These are phyloP conservation scores for Kwoniella bestiolae DNA, from an alignment of 768 basidiomycete species.

Conservation along the genomic window DNA sequence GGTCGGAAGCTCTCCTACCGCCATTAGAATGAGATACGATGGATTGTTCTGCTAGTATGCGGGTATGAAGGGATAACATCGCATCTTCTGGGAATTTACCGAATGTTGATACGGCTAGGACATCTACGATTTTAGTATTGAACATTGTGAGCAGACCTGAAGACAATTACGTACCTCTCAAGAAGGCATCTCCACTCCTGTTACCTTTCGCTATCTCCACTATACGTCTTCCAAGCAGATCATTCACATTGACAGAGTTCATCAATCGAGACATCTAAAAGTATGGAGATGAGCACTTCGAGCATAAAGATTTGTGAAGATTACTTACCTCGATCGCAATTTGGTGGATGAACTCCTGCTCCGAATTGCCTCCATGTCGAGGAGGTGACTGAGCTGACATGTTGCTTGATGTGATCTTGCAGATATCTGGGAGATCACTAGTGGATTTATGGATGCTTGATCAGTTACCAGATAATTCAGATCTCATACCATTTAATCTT, in stretches of 20 bases:
- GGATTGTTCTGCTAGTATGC: conserved; percentile 76
- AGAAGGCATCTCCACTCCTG: conserved; percentile 65
- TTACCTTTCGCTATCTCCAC: conserved; percentile 79
- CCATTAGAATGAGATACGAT: conserved; percentile 56
- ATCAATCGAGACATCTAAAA: conserved; percentile 74
- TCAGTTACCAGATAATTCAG: too few species aligned
- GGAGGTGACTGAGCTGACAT: conserved; percentile 35
- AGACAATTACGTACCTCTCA: conserved; percentile 63
- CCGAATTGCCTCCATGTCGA: conserved; percentile 5
- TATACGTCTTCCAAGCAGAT: conserved; percentile 75
- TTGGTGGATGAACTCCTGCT: conserved; percentile 54
- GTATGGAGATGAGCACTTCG: not conserved
- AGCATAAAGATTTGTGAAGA: too few species aligned
- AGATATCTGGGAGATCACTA: not conserved
- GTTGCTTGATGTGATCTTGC: not conserved
- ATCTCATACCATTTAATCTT: too few species aligned
- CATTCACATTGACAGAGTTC: conserved; percentile 81
- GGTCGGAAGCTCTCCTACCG: conserved; percentile 34
- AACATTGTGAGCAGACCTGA: not conserved
- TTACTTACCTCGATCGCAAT: conserved; percentile 55
- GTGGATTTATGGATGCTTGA: too few species aligned
- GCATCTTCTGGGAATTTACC: conserved; percentile 84
- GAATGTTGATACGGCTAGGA: conserved; percentile 73
- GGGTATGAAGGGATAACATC: conserved; percentile 75
- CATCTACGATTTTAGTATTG: too few species aligned